Conservation (phyloP, 2,329 filamentous ascomycete species). For the Alternaria ventricosa region DNA sequence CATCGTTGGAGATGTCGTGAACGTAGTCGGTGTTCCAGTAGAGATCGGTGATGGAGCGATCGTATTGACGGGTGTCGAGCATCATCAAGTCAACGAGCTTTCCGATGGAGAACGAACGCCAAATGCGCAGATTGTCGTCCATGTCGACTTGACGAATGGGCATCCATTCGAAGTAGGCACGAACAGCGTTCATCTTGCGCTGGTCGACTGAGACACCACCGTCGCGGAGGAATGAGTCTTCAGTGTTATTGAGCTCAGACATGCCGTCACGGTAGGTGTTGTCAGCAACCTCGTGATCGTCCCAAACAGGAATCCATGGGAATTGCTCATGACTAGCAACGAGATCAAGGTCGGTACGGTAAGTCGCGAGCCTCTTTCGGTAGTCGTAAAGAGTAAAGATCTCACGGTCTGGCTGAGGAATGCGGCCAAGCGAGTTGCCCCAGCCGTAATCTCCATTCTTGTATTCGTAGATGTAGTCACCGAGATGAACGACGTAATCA, state of each 20-base stretch:
- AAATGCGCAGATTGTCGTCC: constrained; percentile 52
- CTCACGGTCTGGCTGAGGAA: constrained; percentile 45
- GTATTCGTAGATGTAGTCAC: constrained; percentile 55
- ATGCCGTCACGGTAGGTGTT: constrained; percentile 52
- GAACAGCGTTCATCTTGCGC: constrained; percentile 56
- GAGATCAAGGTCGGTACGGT: constrained; percentile 52
- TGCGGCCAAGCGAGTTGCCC: constrained; percentile 40
- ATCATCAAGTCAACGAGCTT: constrained; percentile 53
- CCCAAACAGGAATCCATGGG: constrained; percentile 55
- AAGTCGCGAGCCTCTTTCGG: constrained; percentile 49
- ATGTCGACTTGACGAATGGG: constrained; percentile 53
- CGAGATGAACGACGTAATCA: constrained; percentile 52
- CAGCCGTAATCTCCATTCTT: constrained; percentile 47
- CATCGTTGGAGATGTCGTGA: constrained; percentile 68
- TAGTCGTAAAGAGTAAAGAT: constrained; percentile 55
- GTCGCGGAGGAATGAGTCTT: constrained; percentile 49
- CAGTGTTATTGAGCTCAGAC: constrained; percentile 52
- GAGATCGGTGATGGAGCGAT: constrained; percentile 52
- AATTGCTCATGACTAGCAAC: constrained; percentile 49
- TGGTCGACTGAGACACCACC: constrained; percentile 53
- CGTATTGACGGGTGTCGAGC: constrained; percentile 53
- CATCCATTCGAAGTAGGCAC: constrained; percentile 56
- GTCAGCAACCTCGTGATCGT: constrained; percentile 53
- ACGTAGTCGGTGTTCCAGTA: constrained; percentile 69
- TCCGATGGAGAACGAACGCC: constrained; percentile 52